Conservation (phyloP, 2,329 filamentous ascomycete genomes). For the Myriosclerotinia curreyana region DNA sequence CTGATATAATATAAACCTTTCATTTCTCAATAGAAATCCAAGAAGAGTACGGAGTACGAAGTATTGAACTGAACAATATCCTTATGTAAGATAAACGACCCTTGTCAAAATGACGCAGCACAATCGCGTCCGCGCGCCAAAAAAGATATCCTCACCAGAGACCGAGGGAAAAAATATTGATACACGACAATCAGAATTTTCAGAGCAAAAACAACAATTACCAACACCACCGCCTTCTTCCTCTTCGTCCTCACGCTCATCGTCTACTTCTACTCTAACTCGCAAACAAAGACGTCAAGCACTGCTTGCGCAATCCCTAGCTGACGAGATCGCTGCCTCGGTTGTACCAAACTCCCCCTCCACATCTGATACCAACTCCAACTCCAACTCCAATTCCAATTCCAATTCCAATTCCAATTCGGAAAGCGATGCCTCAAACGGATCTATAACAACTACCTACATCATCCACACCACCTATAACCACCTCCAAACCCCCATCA, state of each 20-base stretch:
- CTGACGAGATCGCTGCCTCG: not conserved
- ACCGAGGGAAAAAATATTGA: not conserved
- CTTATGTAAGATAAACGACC: not conserved
- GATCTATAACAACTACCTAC: no score
- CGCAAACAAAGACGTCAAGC: not conserved
- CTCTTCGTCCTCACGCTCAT: not conserved
- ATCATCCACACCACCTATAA: not conserved
- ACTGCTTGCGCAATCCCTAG: not conserved
- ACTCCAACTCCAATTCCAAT: no score
- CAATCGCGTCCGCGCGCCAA: slow-evolving; percentile 8
- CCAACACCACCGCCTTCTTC: not conserved
- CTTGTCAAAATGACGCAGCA: slow-evolving; percentile 14
- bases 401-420: no score
- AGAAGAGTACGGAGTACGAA: no score
- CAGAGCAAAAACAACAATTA: not conserved
- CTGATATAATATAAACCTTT: no score
- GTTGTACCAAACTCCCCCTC: not conserved
- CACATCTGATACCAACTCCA: not conserved
- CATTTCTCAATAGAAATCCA: accelerated
- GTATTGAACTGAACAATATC: not conserved
- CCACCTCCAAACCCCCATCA: not conserved
- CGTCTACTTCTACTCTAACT: not conserved
- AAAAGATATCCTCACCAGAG: not conserved
- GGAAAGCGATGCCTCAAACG: not conserved
- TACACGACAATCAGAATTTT: not conserved